Percentiles rank a stretch among this genome's conserved stretches.
phyloP scores from a whole-genome alignment of 208 protist species.

The Trypanosoma rangeli region DNA sequence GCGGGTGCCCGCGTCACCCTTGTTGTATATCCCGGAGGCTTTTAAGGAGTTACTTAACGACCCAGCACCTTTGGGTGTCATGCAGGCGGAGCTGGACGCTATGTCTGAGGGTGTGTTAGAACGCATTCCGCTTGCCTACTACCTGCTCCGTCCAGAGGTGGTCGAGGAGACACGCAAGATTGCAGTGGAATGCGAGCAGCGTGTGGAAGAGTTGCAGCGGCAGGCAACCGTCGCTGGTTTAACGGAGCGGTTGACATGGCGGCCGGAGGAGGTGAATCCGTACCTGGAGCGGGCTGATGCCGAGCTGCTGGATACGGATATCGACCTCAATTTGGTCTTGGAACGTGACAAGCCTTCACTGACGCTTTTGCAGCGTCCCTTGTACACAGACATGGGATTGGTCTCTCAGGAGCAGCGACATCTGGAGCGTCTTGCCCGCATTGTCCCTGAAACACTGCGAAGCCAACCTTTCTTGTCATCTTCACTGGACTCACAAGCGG shows the following conservation, averaged over 20 bases:
- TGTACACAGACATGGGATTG: slow-evolving; percentile 86
- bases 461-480: background rate
- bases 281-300: slow-evolving; percentile 51
- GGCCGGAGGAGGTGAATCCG: slow-evolving; percentile 33
- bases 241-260: slow-evolving; percentile 33
- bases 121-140: slow-evolving; percentile 69
- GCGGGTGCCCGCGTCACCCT: slow-evolving; percentile 42
- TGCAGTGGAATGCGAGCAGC: slow-evolving; percentile 26
- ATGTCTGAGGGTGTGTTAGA: slow-evolving; percentile 69
- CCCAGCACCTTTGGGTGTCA: slow-evolving; percentile 48
- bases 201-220: slow-evolving; percentile 35
- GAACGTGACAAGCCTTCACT: slow-evolving; percentile 66
- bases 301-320: slow-evolving; percentile 66
- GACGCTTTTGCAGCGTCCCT: slow-evolving; percentile 70
- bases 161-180: slow-evolving; percentile 36
- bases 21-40: slow-evolving; percentile 65
- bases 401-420: slow-evolving; percentile 77
- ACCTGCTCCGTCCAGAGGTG: slow-evolving; percentile 45
- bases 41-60: slow-evolving; percentile 46
- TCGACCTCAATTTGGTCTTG: slow-evolving; percentile 57
- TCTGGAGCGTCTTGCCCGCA: slow-evolving; percentile 58
- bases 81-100: slow-evolving; percentile 81
- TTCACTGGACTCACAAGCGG: slow-evolving; percentile 1
- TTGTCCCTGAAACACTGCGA: slow-evolving; percentile 44
- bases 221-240: slow-evolving; percentile 26